Conservation (phyloP, 768 basidiomycete species). For the Boletus patriciae region DNA sequence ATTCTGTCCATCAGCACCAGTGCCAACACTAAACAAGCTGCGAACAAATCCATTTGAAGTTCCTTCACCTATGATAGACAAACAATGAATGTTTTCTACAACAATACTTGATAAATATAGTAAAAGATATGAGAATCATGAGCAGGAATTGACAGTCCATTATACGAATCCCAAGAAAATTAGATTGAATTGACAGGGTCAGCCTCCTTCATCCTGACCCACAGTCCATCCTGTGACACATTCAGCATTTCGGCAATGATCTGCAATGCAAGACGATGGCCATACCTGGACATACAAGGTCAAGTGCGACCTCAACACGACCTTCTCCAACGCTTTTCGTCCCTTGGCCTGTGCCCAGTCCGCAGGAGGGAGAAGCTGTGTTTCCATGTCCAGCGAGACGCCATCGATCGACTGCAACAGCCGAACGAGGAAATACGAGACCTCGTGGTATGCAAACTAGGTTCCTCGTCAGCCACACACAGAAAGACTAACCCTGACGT, state of each 20-base stretch:
- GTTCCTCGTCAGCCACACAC: not conserved
- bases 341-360: conserved; percentile 36
- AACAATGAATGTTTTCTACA: too few species aligned
- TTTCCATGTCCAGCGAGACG: conserved; percentile 38
- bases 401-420: conserved; percentile 49
- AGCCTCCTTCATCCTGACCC: conserved; percentile 27
- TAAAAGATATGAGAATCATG: too few species aligned
- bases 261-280: not conserved
- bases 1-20: too few species aligned
- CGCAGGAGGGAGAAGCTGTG: conserved; percentile 35
- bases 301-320: conserved; percentile 40
- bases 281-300: conserved; percentile 46
- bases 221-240: conserved; percentile 22
- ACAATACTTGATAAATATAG: too few species aligned
- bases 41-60: too few species aligned
- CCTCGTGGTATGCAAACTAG: conserved; percentile 57
- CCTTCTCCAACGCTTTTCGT: conserved; percentile 42
- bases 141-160: too few species aligned
- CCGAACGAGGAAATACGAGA: conserved; percentile 54
- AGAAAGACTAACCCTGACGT: not conserved
- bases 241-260: not conserved
- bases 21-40: too few species aligned
- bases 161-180: too few species aligned
- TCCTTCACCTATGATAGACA: too few species aligned
- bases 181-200: conserved; percentile 4